Base-by-base conservation (phyloP, 306 rosid genomes). In the Medicago lupulina region DNA sequence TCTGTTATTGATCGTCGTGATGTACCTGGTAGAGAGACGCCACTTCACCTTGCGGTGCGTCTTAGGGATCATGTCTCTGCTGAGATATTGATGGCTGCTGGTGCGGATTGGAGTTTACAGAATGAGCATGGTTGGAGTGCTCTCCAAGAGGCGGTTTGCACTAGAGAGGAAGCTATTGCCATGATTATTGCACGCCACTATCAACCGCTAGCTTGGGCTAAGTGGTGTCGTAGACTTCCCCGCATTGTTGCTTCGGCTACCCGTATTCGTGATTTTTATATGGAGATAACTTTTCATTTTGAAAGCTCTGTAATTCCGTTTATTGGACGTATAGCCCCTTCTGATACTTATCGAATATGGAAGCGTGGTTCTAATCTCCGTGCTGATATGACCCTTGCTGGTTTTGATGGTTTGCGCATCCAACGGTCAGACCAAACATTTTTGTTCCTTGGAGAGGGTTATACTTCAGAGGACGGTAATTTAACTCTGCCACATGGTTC, bases 91-190 rank as follows among this genome's bases (percentile, higher is more conserved):
- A 92, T 96, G 98, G 96, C 91, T 12, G 92, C 98, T 31, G 99
- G 99, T 84, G 97, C 96, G 0, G 99, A 96, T 81, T 92, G 97
- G 98, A 96, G 97, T 85, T 87, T 96, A 19, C 99, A 92, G 73
- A 96, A 96, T 83, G 98, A 92, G 82, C 71, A 96, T 63, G 99
- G 99, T 73, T 96, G 99, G 99, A 92, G 96, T 85, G 98, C 99
- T 67, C 96, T 96, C 67, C 99, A 92, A 73, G 99, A 96, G 83
- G 99, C 99, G 0, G 99, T 96, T 18, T 96, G 97, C 83, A 87
- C 88, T 9, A 88, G 98, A 83, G 97, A 96, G 83, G 99, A 96
- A 80, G 83, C 91, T 8, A 92, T 92, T 77, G 98, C 98, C 21
- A 84, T 96, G 97, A 90, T 87, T 34, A 96, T 96, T 74, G 98